phyloP scores from a whole-genome alignment of 805 yeast species.

The Kuraishia capsulata region DNA sequence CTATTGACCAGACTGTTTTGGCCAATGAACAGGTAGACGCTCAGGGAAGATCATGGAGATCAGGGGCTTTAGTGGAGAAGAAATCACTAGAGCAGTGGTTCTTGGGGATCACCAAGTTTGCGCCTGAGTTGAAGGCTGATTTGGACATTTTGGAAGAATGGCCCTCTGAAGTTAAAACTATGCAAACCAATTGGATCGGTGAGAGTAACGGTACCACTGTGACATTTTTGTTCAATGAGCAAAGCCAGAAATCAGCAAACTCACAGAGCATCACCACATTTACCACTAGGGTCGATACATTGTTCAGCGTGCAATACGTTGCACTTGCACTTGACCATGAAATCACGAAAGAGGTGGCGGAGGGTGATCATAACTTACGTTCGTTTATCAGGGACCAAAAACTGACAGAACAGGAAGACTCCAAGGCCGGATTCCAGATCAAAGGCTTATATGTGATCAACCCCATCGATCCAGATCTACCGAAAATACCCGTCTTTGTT shows the following conservation, averaged over 20 bases:
- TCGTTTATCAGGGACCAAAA: conserved; percentile 31
- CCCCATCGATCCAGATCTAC: conserved; percentile 42
- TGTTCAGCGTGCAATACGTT: conserved; percentile 72
- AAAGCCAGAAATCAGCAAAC: conserved; percentile 9
- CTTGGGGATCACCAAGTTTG: conserved; percentile 78
- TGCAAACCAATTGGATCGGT: conserved; percentile 96
- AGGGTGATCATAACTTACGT: conserved; percentile 28
- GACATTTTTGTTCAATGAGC: conserved; percentile 29
- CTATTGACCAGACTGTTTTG: conserved; percentile 86
- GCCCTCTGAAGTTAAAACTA: conserved; percentile 82
- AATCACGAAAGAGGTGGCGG: conserved; percentile 31
- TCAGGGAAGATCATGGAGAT: conserved; percentile 90
- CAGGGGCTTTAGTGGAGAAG: conserved; percentile 92
- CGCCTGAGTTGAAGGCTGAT: conserved; percentile 58
- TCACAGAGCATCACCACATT: conserved; percentile 38
- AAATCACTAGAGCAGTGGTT: conserved; percentile 85
- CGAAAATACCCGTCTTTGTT: conserved; percentile 62
- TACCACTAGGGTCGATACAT: conserved; percentile 88
- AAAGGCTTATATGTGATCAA: conserved; percentile 33
- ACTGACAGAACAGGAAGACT: conserved; percentile 26
- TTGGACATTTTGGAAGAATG: conserved; percentile 54
- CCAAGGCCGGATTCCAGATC: conserved; percentile 55
- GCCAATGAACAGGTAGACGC: conserved; percentile 96
- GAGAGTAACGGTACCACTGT: conserved; percentile 74
- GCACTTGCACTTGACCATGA: conserved; percentile 74